phyloP scores from a whole-genome alignment of 1,284 basidiomycete genomes.

The Naganishia sp. region DNA sequence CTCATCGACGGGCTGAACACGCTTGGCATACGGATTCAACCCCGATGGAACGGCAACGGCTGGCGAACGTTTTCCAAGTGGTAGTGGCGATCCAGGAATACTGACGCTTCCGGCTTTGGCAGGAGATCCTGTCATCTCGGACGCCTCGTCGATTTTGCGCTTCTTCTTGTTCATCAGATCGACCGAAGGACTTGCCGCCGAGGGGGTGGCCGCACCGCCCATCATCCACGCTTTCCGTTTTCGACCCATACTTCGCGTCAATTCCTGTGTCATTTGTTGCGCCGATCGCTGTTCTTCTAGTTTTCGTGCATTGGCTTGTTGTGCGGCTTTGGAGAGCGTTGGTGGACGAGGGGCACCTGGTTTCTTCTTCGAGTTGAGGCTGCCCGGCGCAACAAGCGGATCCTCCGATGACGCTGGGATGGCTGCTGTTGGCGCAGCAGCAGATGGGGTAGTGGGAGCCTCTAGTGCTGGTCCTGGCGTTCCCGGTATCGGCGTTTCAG shows the following conservation, averaged over 20 bases:
- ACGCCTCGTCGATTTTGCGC: constrained; percentile 12
- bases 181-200: constrained; percentile 3
- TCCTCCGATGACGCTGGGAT: background rate
- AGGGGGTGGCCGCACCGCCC: constrained; percentile 3
- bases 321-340: constrained; percentile 22
- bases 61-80: constrained; percentile 16
- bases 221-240: constrained; percentile 29
- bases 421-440: background rate
- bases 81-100: constrained; percentile 14
- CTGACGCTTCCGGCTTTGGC: background rate
- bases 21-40: constrained; percentile 19
- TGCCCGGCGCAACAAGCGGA: constrained; percentile 11
- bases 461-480: background rate
- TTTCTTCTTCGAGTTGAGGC: constrained; percentile 8
- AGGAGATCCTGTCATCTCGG: constrained; percentile 3
- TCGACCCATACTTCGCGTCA: constrained; percentile 23
- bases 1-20: constrained; percentile 14
- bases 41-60: constrained; percentile 1
- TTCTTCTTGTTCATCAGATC: constrained; percentile 19
- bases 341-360: constrained; percentile 1
- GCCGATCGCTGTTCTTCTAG: constrained; percentile 28
- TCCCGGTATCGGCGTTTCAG: background rate
- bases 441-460: background rate
- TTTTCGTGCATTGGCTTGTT: constrained; percentile 26
- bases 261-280: constrained; percentile 25